These are phyloP conservation scores for Torulaspora gathmanii DNA, from an alignment of 805 yeast species.

Conservation along the genomic window DNA sequence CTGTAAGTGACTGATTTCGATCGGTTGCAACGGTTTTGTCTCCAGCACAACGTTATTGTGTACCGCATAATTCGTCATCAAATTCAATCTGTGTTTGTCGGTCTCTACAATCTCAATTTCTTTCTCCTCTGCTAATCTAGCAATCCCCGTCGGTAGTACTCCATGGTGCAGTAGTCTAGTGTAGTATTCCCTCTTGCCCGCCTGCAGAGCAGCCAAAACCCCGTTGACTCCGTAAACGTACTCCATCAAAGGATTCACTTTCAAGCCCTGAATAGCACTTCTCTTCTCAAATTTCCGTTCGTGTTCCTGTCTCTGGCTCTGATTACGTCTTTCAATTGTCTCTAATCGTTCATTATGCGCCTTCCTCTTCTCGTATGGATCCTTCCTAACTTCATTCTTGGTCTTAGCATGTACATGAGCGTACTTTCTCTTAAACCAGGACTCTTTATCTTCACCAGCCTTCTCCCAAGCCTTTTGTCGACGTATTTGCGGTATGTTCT, in stretches of 20 bases:
- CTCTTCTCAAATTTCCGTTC: slow-evolving; percentile 9
- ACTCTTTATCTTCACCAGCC: slow-evolving; percentile 56
- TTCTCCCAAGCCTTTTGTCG: slow-evolving; percentile 61
- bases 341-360: slow-evolving; percentile 17
- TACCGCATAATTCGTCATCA: slow-evolving; percentile 59
- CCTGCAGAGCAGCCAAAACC: slow-evolving; percentile 62
- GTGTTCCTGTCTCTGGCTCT: slow-evolving; percentile 9
- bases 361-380: slow-evolving; percentile 17
- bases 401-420: slow-evolving; percentile 62
- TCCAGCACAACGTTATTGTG: slow-evolving; percentile 79
- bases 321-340: slow-evolving; percentile 4
- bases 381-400: slow-evolving; percentile 21
- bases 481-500: slow-evolving; percentile 40
- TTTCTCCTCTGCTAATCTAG: slow-evolving; percentile 42
- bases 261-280: slow-evolving; percentile 16
- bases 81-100: slow-evolving; percentile 49
- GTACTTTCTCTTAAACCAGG: slow-evolving; percentile 56
- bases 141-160: slow-evolving; percentile 40
- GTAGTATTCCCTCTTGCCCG: slow-evolving; percentile 50
- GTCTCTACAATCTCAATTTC: slow-evolving; percentile 22
- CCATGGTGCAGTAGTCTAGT: slow-evolving; percentile 49
- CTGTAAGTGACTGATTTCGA: slow-evolving; percentile 33
- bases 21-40: slow-evolving; percentile 41
- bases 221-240: slow-evolving; percentile 73
- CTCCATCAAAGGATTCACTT: slow-evolving; percentile 51